A percentile compares a stretch with the other conserved stretches of the same genome.
These are phyloP conservation scores for Caloboletus inedulis DNA, from an alignment of 1,284 basidiomycete genomes.

Conservation along the genomic window DNA sequence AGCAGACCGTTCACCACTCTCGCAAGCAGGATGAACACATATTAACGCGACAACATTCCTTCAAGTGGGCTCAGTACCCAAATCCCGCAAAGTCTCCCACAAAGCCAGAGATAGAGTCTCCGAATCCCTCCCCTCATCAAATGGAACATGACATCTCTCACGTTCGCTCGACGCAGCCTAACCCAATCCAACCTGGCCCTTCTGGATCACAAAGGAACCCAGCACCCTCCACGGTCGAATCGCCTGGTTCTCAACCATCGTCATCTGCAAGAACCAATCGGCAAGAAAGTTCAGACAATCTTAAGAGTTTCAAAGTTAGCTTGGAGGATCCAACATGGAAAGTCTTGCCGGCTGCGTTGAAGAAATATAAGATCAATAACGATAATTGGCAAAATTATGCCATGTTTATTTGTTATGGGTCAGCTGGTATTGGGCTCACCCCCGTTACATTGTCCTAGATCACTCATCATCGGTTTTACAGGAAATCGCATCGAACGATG, in stretches of 20 bases:
- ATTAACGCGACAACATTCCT: slow-evolving; percentile 67
- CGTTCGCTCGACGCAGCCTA: slow-evolving; percentile 34
- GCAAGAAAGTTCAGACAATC: slow-evolving; percentile 71
- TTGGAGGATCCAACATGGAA: slow-evolving; percentile 98
- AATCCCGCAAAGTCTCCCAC: slow-evolving; percentile 75
- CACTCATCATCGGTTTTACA: slow-evolving; percentile 26
- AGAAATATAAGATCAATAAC: slow-evolving; percentile 98
- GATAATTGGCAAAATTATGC: slow-evolving; percentile 99
- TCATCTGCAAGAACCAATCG: slow-evolving; percentile 42
- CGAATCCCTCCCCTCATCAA: slow-evolving; percentile 72
- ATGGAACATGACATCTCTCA: slow-evolving; percentile 61
- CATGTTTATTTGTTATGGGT: slow-evolving; percentile 97
- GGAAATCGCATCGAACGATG: slow-evolving; percentile 88
- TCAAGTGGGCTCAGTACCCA: slow-evolving; percentile 77
- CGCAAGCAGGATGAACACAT: slow-evolving; percentile 49
- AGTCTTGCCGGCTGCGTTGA: slow-evolving; percentile 94
- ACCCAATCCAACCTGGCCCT: slow-evolving; percentile 19
- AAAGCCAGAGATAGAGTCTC: slow-evolving; percentile 68
- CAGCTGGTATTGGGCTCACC: slow-evolving; percentile 58
- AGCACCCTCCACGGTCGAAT: slow-evolving; percentile 30
- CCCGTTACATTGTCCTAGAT: background rate
- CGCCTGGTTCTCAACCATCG: slow-evolving; percentile 33
- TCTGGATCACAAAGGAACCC: slow-evolving; percentile 30
- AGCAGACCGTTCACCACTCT: slow-evolving; percentile 9
- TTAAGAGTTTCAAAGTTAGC: slow-evolving; percentile 87